phyloP scores from a whole-genome alignment of 2,329 filamentous ascomycete species.

The Fusarium tricinctum region DNA sequence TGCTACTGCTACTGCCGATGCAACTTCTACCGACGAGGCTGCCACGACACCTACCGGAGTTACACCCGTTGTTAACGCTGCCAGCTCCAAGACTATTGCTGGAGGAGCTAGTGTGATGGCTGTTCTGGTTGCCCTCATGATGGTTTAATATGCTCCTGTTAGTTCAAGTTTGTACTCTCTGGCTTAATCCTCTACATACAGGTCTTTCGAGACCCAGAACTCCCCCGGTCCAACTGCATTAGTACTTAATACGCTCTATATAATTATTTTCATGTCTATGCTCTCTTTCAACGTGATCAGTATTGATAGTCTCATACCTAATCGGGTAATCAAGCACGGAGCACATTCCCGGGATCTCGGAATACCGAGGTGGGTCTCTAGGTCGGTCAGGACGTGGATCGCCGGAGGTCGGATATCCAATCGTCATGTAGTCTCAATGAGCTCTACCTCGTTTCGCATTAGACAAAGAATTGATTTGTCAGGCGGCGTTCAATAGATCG shows the following conservation, averaged over 20 bases:
- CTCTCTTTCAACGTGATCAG: neutral
- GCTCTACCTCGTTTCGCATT: neutral
- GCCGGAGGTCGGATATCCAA: constrained; percentile 10
- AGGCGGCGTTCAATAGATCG: neutral
- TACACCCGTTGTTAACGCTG: constrained; percentile 27
- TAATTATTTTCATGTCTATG: neutral
- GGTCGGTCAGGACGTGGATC: neutral
- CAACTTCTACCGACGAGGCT: constrained; percentile 1
- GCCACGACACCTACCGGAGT: constrained; percentile 10
- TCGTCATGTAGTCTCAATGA: neutral
- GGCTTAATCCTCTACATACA: neutral
- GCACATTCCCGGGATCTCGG: constrained; percentile 17
- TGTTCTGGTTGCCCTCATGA: constrained; percentile 19
- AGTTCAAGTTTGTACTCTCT: neutral
- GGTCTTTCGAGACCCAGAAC: neutral
- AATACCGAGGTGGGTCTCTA: constrained; percentile 26
- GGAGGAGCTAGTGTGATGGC: constrained; percentile 22
- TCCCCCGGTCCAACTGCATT: neutral
- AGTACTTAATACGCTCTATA: constrained; percentile 13
- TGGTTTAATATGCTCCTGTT: constrained; percentile 8
- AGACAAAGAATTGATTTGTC: neutral
- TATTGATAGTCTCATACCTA: neutral
- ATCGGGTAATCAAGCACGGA: constrained; percentile 5
- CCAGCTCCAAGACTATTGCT: constrained; percentile 22
- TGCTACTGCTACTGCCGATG: constrained; percentile 14